Percentiles rank a stretch among this genome's conserved stretches.
Evolutionary conservation across 768 basidiomycete genomes (phyloP).

Genomic region (Cystofilobasidium bisporidii): DNA sequence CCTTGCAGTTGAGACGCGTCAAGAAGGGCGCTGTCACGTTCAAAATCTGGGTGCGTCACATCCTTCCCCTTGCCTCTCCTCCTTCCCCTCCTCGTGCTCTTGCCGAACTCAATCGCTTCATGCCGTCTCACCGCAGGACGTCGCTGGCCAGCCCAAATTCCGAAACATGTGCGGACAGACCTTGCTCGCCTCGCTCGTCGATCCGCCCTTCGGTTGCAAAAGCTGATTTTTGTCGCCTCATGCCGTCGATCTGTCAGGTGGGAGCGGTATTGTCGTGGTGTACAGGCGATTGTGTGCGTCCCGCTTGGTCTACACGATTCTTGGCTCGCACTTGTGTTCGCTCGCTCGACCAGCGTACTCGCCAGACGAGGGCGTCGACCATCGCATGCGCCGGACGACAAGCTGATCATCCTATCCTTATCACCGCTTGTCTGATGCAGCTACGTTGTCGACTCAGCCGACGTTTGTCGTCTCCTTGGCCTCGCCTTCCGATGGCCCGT

Average conservation of each 20-base stretch:
- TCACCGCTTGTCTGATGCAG: constrained; percentile 43
- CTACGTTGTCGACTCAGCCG: constrained; percentile 84
- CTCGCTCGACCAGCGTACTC: too few relatives aligned
- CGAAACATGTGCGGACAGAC: constrained; percentile 95
- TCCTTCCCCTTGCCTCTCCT: neutral
- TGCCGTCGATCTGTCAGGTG: too few relatives aligned
- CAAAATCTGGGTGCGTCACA: constrained; percentile 73
- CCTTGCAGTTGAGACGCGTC: constrained; percentile 43
- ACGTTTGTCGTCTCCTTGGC: constrained; percentile 49
- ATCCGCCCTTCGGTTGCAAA: too few relatives aligned
- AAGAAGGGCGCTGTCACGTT: constrained; percentile 80
- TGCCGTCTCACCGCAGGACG: constrained; percentile 12
- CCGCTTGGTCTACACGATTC: neutral
- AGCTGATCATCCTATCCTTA: too few relatives aligned
- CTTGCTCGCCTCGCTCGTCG: too few relatives aligned
- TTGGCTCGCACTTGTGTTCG: neutral
- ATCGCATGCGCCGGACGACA: too few relatives aligned
- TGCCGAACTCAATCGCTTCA: too few relatives aligned
- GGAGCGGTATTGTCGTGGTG: constrained; percentile 73
- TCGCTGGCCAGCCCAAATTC: constrained; percentile 76
- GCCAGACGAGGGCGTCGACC: too few relatives aligned
- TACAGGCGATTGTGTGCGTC: constrained; percentile 79
- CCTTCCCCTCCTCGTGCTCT: neutral
- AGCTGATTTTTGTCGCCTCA: too few relatives aligned
- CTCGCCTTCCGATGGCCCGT: too few relatives aligned